These are phyloP conservation scores for Tulasnella sp. DNA, from an alignment of 768 basidiomycete genomes.

Conservation along the genomic window DNA sequence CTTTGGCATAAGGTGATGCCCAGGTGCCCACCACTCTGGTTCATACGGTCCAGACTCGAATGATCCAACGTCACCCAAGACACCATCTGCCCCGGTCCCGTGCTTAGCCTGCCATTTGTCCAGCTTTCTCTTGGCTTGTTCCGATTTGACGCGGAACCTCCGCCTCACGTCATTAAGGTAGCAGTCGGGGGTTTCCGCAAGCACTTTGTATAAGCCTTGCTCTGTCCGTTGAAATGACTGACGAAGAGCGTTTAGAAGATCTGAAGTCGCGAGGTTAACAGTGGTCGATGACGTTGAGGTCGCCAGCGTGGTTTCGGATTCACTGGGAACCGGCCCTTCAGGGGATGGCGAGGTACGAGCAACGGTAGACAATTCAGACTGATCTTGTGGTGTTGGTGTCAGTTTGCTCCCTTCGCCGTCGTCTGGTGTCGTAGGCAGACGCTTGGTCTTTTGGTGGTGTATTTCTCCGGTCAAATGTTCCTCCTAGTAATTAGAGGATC, in stretches of 20 bases:
- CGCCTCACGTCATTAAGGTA: constrained; percentile 61
- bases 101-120: constrained; percentile 65
- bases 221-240: constrained; percentile 39
- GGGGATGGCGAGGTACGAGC: background rate
- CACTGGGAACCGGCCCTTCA: background rate
- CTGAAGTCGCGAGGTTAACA: constrained; percentile 29
- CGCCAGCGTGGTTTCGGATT: background rate
- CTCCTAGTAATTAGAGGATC: constrained; percentile 41
- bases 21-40: constrained; percentile 62
- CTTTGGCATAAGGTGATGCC: constrained; percentile 62
- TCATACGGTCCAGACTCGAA: constrained; percentile 37
- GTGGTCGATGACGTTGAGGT: constrained; percentile 2
- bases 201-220: constrained; percentile 54
- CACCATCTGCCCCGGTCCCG: constrained; percentile 37
- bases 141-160: constrained; percentile 50
- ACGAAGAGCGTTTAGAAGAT: constrained; percentile 18
- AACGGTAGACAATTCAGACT: constrained; percentile 8
- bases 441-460: background rate
- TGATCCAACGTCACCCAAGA: constrained; percentile 24
- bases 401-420: background rate
- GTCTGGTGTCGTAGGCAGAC: background rate
- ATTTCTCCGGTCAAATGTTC: constrained; percentile 35
- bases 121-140: constrained; percentile 53
- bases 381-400: constrained; percentile 30
- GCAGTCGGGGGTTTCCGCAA: constrained; percentile 45